These are phyloP conservation scores for Globisporangium radiosum DNA, from an alignment of 352 stramenopile genomes.

Conservation along the genomic window DNA sequence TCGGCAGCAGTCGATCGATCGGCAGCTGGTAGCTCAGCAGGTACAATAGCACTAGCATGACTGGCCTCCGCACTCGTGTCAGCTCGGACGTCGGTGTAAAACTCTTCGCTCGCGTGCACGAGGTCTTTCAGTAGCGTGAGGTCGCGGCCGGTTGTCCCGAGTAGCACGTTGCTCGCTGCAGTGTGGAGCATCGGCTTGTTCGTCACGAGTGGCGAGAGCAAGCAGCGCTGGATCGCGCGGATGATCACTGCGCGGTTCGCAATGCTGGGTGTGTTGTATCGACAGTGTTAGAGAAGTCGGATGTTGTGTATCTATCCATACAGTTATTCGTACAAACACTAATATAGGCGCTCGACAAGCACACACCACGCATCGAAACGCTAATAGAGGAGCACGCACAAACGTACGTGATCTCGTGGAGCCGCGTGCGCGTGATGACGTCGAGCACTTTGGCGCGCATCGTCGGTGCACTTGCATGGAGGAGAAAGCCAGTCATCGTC, in stretches of 20 bases:
- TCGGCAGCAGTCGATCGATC: background rate
- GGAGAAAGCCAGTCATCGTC: constrained; percentile 84
- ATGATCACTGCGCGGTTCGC: constrained; percentile 73
- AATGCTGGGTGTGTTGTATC: constrained; percentile 20
- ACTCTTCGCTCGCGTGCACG: constrained; percentile 61
- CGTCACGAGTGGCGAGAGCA: constrained; percentile 61
- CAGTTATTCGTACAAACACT: too few species aligned
- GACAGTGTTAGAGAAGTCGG: background rate
- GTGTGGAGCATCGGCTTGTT: constrained; percentile 62
- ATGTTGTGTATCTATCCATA: too few species aligned
- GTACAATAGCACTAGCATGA: background rate
- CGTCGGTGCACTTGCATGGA: constrained; percentile 52
- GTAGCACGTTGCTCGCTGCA: constrained; percentile 64
- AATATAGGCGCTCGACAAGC: too few species aligned
- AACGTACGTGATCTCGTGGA: constrained; percentile 56
- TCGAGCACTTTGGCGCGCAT: constrained; percentile 69
- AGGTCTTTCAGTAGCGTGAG: constrained; percentile 76
- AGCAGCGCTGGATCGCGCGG: constrained; percentile 67
- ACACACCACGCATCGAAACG: background rate
- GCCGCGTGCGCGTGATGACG: constrained; percentile 56
- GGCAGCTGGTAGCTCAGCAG: background rate
- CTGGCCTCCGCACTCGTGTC: background rate
- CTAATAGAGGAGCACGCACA: background rate
- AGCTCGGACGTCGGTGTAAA: constrained; percentile 24
- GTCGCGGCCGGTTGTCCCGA: constrained; percentile 57